Evolutionary conservation across 1,284 basidiomycete species (phyloP), one percentile per base, ranked within the genome.

Genomic region (Phenoliferia sp.): DNA sequence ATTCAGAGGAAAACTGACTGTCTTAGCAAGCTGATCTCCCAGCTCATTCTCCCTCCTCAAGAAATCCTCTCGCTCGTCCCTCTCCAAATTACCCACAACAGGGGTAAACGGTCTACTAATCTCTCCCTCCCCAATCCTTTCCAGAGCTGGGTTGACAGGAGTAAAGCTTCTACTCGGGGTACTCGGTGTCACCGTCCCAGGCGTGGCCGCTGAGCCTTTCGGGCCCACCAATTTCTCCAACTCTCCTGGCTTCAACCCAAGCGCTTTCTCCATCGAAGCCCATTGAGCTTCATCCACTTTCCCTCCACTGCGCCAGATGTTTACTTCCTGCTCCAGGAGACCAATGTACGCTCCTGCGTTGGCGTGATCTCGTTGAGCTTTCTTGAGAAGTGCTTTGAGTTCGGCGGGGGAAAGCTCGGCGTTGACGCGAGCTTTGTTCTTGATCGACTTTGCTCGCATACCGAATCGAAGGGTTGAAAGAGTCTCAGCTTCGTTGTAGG

Each of bases 381-480:
- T 97, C 77, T 89, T 88, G 74, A 99, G 84, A 54, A 96, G 83
- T 15, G 86, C 88, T 78, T 98, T 98, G 82, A 99, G 89, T 78
- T 99, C 96, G 60, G 92, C 84, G 0, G 96, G 95, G 0, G 94
- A 98, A 59, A 99, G 85, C 79, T 99, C 96, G 63, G 94, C 92
- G 80, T 99, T 99, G 83, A 99, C 92, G 66, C 94, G 89, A 64
- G 96, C 96, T 76, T 92, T 94, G 82, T 99, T 99, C 90, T 98
- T 99, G 86, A 99, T 99, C 35, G 91, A 92, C 81, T 99, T 99
- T 35, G 96, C 96, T 19, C 77, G 65, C 80, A 97, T 96, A 85
- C 96, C 96, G 80, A 99, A 99, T 34, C 96, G 90, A 36, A 99
- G 85, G 1, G 96, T 99, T 0, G 90, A 91, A n/a, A 99, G 84